Evolutionary conservation across 2,329 filamentous ascomycete genomes (phyloP).

Genomic region (Calonectria pauciramosa): DNA sequence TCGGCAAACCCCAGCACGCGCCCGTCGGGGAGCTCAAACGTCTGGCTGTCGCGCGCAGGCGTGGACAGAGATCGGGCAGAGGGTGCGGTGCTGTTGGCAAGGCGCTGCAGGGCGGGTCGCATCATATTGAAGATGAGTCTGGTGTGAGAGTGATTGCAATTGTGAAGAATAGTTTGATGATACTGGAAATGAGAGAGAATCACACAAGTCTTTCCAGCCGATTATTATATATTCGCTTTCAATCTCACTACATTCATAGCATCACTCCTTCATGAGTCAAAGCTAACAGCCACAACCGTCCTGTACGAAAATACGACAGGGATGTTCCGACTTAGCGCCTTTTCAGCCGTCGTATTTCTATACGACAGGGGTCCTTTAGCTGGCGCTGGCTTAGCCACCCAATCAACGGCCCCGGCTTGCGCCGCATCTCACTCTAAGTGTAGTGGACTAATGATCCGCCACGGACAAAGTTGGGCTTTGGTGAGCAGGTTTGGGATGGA

Average conservation of each 20-base stretch:
- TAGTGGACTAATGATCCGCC: not conserved
- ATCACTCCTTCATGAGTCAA: not conserved
- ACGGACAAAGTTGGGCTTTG: not conserved
- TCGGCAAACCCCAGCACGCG: constrained; percentile 57
- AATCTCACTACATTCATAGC: not conserved
- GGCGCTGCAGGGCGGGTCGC: not conserved
- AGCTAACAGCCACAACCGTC: not conserved
- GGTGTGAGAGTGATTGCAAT: too few relatives aligned
- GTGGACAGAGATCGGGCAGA: constrained; percentile 20
- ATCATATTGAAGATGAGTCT: not conserved
- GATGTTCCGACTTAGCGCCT: not conserved
- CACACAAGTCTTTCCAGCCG: too few relatives aligned
- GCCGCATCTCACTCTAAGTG: not conserved
- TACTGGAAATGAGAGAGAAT: not conserved
- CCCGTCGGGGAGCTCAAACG: constrained; percentile 54
- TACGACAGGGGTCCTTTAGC: not conserved
- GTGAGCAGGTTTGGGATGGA: not conserved
- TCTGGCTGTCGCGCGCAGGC: constrained; percentile 34
- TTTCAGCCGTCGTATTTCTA: not conserved
- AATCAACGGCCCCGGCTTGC: not conserved
- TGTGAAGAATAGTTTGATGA: not conserved
- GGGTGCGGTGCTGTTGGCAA: not conserved
- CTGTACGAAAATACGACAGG: constrained; percentile 5
- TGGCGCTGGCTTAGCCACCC: not conserved
- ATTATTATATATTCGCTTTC: not conserved